phyloP scores from a whole-genome alignment of 2,329 filamentous ascomycete genomes.

The Colletotrichum phormii region DNA sequence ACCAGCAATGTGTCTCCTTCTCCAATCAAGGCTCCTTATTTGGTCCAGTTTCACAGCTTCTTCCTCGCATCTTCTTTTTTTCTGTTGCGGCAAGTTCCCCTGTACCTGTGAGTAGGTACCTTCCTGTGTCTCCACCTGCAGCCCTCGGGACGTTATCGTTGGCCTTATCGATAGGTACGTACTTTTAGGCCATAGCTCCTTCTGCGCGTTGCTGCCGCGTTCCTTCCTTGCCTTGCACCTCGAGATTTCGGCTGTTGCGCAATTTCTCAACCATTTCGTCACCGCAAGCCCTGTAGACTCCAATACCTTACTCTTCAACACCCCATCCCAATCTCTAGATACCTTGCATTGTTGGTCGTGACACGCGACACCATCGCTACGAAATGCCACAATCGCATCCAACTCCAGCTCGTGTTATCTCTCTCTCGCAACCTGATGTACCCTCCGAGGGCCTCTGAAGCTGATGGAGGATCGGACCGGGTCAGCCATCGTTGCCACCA shows the following conservation, averaged over 20 bases:
- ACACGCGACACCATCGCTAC: background rate
- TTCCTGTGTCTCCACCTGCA: conserved; percentile 9
- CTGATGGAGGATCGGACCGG: conserved; percentile 13
- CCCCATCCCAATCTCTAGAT: background rate
- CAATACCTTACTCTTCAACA: background rate
- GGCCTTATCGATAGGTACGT: background rate
- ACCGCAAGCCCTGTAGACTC: background rate
- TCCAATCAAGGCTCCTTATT: conserved; percentile 20
- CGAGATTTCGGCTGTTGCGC: background rate
- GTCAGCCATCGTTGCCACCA: conserved; percentile 28
- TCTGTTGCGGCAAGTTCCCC: background rate
- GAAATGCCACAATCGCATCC: background rate
- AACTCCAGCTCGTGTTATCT: background rate
- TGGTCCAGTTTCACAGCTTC: background rate
- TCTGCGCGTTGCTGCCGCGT: background rate
- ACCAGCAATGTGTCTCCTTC: conserved; percentile 3
- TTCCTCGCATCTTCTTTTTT: background rate
- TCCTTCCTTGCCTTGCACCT: conserved; percentile 1
- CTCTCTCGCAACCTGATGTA: background rate
- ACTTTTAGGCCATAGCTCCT: conserved; percentile 16
- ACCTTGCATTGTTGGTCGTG: background rate
- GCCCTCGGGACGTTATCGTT: conserved; percentile 31
- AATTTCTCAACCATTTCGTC: conserved; percentile 3
- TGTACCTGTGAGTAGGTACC: background rate
- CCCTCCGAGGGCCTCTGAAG: background rate